Evolutionary conservation across 2,329 filamentous ascomycete species (phyloP), one percentile per base, ranked within the genome.

Genomic region (Gaeumannomyces sp.): DNA sequence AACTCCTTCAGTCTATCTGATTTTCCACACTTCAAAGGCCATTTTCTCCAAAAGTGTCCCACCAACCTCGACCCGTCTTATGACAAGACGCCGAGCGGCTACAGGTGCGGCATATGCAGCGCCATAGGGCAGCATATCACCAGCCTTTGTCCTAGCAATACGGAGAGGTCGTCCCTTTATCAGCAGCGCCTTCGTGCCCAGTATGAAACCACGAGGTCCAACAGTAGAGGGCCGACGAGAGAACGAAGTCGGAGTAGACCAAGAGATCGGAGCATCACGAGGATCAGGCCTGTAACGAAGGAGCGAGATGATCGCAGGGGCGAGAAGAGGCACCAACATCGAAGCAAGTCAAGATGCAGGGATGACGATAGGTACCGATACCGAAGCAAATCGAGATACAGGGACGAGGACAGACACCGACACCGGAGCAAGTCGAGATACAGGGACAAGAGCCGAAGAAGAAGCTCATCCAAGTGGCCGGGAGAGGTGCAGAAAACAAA

Each of bases 41-140:
- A 80, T 66, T 72, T 68, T 66, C 68, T 79, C 25, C 70, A 75
- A 62, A 45, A 70, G 1, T 81, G 79, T 63, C 78, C 78, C 25
- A 81, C 78, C 2, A 79, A 77, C 65, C 59, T 79, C n/a, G 76
- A 80, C 64, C 74, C 77, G 13, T 33, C 64, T 2, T 78, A 69
- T 64, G 78, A 80, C 65, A 67, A 35, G 61, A 65, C 66, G 35
- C 77, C 77, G 2, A 53, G 64, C 1, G 29, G 57, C 19, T 80
- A 80, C 64, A 50, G 31, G 25, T 80, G 79, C 64, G 64, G 68
- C 5, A 66, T 77, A 31, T 80, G 79, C 69, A 64, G 68, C 1
- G 67, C 56, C n/a, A 33, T 45, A 3, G 77, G 76, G 7, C 59
- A 70, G 2, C 79, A 80, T 65, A 76, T 72, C 59, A 69, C 68